phyloP scores from a whole-genome alignment of 2,329 filamentous ascomycete species.

The Fusarium tanahbumbuense region DNA sequence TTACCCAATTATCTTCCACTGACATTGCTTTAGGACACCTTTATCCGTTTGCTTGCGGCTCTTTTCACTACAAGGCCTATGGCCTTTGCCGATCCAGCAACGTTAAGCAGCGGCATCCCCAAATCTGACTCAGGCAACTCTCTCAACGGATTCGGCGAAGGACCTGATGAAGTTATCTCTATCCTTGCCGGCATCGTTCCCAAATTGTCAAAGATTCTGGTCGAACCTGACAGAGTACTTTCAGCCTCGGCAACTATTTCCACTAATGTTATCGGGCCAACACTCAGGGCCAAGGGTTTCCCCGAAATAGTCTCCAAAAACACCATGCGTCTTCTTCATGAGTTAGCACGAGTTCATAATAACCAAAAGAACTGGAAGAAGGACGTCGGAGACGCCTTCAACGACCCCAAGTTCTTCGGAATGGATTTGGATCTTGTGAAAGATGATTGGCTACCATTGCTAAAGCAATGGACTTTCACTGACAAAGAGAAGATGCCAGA shows the following conservation, averaged over 20 bases:
- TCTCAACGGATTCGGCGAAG: constrained; percentile 54
- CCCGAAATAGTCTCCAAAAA: constrained; percentile 83
- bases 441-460: constrained; percentile 81
- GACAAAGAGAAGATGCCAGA: constrained; percentile 93
- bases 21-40: constrained; percentile 76
- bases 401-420: constrained; percentile 87
- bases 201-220: constrained; percentile 82
- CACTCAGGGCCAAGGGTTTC: constrained; percentile 85
- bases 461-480: constrained; percentile 84
- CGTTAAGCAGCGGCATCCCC: constrained; percentile 50
- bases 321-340: constrained; percentile 78
- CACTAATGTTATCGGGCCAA: constrained; percentile 82
- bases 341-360: constrained; percentile 80
- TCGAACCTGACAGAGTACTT: constrained; percentile 85
- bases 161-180: constrained; percentile 79
- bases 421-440: constrained; percentile 73
- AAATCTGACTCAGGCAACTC: constrained; percentile 53
- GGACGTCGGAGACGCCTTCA: constrained; percentile 91
- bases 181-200: constrained; percentile 85
- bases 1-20: constrained; percentile 35
- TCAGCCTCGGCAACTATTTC: constrained; percentile 84
- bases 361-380: constrained; percentile 93
- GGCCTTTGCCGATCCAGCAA: constrained; percentile 70
- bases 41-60: constrained; percentile 88
- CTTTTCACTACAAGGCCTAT: constrained; percentile 91